A percentile compares a stretch with the other conserved stretches of the same genome.
phyloP scores from a whole-genome alignment of 176 grass and related monocot species.

The Olyra latifolia region DNA sequence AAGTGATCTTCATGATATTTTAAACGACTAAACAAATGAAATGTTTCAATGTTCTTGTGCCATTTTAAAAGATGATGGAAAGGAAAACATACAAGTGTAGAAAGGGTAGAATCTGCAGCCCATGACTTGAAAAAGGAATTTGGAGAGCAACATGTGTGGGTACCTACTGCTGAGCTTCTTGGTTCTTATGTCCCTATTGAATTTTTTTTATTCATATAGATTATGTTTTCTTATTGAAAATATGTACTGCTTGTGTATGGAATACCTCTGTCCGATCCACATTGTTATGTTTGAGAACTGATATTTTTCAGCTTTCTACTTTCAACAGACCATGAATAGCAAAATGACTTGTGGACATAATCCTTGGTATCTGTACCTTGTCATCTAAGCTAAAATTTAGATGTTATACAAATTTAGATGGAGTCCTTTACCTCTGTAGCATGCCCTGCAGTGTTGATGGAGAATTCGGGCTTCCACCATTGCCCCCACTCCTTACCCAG shows the following conservation, averaged over 20 bases:
- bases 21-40: not conserved
- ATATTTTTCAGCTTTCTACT: not conserved
- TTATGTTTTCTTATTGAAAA: slow-evolving; percentile 17
- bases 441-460: no score
- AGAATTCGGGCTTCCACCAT: no score
- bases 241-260: not conserved
- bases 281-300: not conserved
- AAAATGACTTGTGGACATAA: not conserved
- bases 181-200: slow-evolving; percentile 23
- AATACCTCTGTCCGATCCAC: not conserved
- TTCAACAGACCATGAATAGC: not conserved
- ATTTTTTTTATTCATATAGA: not conserved
- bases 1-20: not conserved
- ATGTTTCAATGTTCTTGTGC: not conserved
- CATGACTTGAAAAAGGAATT: slow-evolving; percentile 73
- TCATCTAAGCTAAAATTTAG: not conserved
- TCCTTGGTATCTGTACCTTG: not conserved
- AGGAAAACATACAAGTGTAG: slow-evolving; percentile 31
- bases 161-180: slow-evolving; percentile 59
- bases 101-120: slow-evolving; percentile 68
- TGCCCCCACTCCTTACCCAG: no score
- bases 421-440: no score
- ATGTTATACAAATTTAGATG: not conserved
- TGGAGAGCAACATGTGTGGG: slow-evolving; percentile 96
- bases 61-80: slow-evolving; percentile 4